These are phyloP conservation scores for Forsythia suspensa DNA, from an alignment of 257 asterid species.

Conservation along the genomic window DNA sequence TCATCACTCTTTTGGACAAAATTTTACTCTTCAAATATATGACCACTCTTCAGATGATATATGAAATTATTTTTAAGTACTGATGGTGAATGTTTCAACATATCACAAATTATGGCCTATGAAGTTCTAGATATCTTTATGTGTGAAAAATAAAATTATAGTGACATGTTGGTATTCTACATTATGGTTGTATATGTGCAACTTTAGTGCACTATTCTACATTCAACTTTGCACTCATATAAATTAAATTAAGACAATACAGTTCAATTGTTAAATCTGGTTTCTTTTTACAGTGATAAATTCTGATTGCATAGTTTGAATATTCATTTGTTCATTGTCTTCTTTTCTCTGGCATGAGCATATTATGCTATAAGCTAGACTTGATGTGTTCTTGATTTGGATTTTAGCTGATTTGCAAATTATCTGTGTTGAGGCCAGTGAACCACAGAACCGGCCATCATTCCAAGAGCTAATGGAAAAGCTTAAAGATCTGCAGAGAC, in stretches of 20 bases:
- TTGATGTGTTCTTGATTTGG: neutral
- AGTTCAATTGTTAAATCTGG: neutral
- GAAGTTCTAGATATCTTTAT: too few relatives aligned
- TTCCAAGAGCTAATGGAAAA: slow-evolving; percentile 75
- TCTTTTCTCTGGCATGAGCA: neutral
- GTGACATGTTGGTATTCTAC: too few relatives aligned
- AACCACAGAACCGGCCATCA: slow-evolving; percentile 68
- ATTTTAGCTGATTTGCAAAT: neutral
- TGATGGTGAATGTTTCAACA: too few relatives aligned
- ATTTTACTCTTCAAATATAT: too few relatives aligned
- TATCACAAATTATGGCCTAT: too few relatives aligned
- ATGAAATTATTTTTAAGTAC: too few relatives aligned
- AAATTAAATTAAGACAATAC: too few relatives aligned
- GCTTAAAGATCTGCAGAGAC: slow-evolving; percentile 67
- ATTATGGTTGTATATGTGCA: neutral
- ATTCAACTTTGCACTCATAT: too few relatives aligned
- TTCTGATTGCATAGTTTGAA: neutral
- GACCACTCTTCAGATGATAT: too few relatives aligned
- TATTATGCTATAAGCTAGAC: neutral
- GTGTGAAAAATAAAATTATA: too few relatives aligned
- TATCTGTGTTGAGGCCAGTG: slow-evolving; percentile 41
- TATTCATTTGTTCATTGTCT: neutral
- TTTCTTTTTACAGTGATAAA: neutral
- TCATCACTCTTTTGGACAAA: neutral
- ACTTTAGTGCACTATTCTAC: neutral